These are phyloP conservation scores for Geoglossum cookeanum DNA, from an alignment of 2,329 filamentous ascomycete species.

Conservation along the genomic window DNA sequence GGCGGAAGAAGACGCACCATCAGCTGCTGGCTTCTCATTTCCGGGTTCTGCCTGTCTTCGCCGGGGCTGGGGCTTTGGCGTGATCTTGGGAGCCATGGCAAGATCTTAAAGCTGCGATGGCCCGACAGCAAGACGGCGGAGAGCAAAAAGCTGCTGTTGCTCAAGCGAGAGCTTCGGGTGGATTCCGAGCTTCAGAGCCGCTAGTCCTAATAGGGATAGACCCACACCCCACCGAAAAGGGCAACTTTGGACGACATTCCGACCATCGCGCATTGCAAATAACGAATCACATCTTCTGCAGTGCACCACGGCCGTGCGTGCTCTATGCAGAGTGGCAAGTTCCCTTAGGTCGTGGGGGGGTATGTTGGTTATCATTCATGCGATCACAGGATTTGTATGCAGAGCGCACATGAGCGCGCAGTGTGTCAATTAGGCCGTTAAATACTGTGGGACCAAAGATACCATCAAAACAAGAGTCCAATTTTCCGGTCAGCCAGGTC, in stretches of 20 bases:
- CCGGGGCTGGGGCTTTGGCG: not conserved
- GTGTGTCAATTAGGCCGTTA: conserved; percentile 2
- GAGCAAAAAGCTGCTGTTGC: too few relatives aligned
- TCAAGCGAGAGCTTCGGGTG: not conserved
- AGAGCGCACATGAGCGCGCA: not conserved
- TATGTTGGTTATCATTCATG: not conserved
- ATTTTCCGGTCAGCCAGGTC: not conserved
- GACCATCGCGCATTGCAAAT: not conserved
- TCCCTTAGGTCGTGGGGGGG: not conserved
- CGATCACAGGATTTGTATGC: not conserved
- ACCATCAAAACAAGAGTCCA: not conserved
- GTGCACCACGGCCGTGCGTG: not conserved
- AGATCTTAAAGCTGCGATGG: too few relatives aligned
- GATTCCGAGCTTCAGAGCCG: not conserved
- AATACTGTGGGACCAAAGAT: not conserved
- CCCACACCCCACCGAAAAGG: not conserved
- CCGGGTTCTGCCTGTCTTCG: not conserved
- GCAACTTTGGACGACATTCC: conserved; percentile 1
- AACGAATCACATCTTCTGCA: too few relatives aligned
- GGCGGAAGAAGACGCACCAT: not conserved
- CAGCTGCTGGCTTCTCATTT: not conserved
- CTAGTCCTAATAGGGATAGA: not conserved
- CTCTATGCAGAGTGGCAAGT: not conserved
- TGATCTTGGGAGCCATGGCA: not conserved
- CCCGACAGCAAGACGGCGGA: too few relatives aligned